A percentile compares a stretch with the other conserved stretches of the same genome.
phyloP scores from a whole-genome alignment of 805 yeast species.

The Teunomyces funiuensis region DNA sequence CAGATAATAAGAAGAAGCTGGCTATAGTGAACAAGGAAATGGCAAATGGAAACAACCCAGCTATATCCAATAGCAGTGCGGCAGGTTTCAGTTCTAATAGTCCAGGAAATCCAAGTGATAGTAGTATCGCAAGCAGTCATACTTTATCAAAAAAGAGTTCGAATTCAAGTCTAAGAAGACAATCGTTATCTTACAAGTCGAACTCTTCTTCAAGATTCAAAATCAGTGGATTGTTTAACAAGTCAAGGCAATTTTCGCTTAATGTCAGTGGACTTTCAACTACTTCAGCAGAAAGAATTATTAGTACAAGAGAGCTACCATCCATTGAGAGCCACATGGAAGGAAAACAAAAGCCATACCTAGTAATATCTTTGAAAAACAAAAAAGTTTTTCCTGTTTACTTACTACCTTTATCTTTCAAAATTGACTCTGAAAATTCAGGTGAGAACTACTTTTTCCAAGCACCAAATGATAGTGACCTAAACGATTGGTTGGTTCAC shows the following conservation, averaged over 20 bases:
- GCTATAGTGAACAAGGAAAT: slow-evolving; percentile 17
- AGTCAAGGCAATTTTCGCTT: slow-evolving; percentile 61
- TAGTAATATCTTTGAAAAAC: slow-evolving; percentile 46
- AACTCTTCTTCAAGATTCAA: slow-evolving; percentile 45
- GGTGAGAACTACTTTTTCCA: slow-evolving; percentile 65
- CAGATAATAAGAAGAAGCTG: slow-evolving; percentile 34
- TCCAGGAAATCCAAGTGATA: background rate
- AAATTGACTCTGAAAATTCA: slow-evolving; percentile 44
- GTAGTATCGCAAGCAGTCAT: slow-evolving; percentile 1
- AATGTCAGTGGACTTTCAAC: slow-evolving; percentile 37
- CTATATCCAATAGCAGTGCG: background rate
- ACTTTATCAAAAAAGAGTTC: slow-evolving; percentile 30
- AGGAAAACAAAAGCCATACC: slow-evolving; percentile 50
- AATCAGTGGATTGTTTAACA: slow-evolving; percentile 57
- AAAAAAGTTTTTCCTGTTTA: slow-evolving; percentile 53
- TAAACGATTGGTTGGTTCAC: slow-evolving; percentile 69
- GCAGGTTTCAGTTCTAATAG: slow-evolving; percentile 5
- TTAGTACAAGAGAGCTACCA: slow-evolving; percentile 60
- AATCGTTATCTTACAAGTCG: slow-evolving; percentile 40
- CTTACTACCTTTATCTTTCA: slow-evolving; percentile 48
- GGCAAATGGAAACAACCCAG: background rate
- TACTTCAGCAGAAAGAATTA: slow-evolving; percentile 42
- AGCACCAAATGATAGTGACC: slow-evolving; percentile 58
- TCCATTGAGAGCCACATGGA: slow-evolving; percentile 42
- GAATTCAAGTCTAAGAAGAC: slow-evolving; percentile 31